phyloP scores from a whole-genome alignment of 179 eudicot species.

The Amaranthus tricolor region DNA sequence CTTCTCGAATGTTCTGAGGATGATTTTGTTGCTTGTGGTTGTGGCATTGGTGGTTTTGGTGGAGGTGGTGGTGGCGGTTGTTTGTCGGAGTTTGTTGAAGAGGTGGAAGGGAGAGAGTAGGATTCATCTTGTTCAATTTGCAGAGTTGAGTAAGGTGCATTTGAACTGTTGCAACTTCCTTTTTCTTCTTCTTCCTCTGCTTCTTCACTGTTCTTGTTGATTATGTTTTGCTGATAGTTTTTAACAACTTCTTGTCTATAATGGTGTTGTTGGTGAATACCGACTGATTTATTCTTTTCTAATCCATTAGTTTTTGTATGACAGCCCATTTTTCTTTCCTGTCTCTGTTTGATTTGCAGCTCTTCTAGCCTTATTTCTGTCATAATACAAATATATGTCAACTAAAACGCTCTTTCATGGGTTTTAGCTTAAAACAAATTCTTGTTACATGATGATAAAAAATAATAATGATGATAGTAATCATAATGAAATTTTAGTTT shows the following conservation, averaged over 20 bases:
- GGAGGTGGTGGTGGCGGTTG: constrained; percentile 8
- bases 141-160: constrained; percentile 28
- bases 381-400: not conserved
- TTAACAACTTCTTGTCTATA: constrained; percentile 19
- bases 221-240: not conserved
- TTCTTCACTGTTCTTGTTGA: constrained; percentile 18
- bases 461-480: no score
- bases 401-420: not conserved
- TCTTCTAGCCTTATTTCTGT: constrained; percentile 21
- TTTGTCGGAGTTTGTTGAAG: constrained; percentile 35
- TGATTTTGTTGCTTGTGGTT: not conserved
- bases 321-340: constrained; percentile 9
- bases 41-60: not conserved
- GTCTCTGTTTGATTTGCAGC: constrained; percentile 13
- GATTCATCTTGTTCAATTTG: constrained; percentile 30
- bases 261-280: constrained; percentile 9
- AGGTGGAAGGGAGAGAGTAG: constrained; percentile 33
- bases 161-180: constrained; percentile 42
- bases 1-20: constrained; percentile 20
- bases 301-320: constrained; percentile 4
- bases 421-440: not conserved
- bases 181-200: constrained; percentile 42
- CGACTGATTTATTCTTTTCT: constrained; percentile 9
- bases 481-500: no score
- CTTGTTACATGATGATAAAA: not conserved